A percentile compares a stretch with the other conserved stretches of the same genome.
These are phyloP conservation scores for Pythium dissimile DNA, from an alignment of 352 stramenopile species.

Conservation along the genomic window DNA sequence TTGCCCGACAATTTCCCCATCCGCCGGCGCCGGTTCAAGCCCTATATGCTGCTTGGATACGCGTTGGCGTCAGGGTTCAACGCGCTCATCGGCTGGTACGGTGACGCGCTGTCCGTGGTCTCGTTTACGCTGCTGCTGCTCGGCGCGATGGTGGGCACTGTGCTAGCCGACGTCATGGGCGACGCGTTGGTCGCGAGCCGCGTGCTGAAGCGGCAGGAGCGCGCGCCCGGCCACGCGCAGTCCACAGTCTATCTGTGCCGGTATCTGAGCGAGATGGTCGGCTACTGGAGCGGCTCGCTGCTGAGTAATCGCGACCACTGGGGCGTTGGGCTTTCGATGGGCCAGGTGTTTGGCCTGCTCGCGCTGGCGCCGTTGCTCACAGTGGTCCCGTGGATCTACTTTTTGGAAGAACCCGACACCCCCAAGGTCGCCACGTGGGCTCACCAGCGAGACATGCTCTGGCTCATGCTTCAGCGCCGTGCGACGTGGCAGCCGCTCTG, in stretches of 20 bases:
- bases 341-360: slow-evolving; percentile 58
- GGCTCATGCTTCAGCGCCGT: slow-evolving; percentile 57
- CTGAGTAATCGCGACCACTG: slow-evolving; percentile 57
- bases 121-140: slow-evolving; percentile 70
- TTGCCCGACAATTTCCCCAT: slow-evolving; percentile 66
- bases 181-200: slow-evolving; percentile 66
- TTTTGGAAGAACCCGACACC: slow-evolving; percentile 46
- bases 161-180: slow-evolving; percentile 83
- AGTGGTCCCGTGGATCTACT: slow-evolving; percentile 51
- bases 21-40: slow-evolving; percentile 55
- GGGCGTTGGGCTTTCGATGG: slow-evolving; percentile 57
- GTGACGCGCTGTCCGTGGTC: slow-evolving; percentile 41
- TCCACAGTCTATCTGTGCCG: slow-evolving; percentile 75
- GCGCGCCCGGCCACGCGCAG: slow-evolving; percentile 41
- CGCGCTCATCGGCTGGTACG: slow-evolving; percentile 34
- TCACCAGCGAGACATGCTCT: slow-evolving; percentile 41
- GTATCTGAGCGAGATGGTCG: slow-evolving; percentile 74
- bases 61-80: slow-evolving; percentile 57
- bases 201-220: slow-evolving; percentile 44
- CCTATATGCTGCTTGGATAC: slow-evolving; percentile 72
- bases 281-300: slow-evolving; percentile 62
- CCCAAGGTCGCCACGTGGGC: slow-evolving; percentile 22
- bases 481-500: slow-evolving; percentile 75
- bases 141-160: slow-evolving; percentile 64
- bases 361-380: slow-evolving; percentile 53